Evolutionary conservation across 441 rosid species (phyloP).

Genomic region (Populus hybrid): DNA sequence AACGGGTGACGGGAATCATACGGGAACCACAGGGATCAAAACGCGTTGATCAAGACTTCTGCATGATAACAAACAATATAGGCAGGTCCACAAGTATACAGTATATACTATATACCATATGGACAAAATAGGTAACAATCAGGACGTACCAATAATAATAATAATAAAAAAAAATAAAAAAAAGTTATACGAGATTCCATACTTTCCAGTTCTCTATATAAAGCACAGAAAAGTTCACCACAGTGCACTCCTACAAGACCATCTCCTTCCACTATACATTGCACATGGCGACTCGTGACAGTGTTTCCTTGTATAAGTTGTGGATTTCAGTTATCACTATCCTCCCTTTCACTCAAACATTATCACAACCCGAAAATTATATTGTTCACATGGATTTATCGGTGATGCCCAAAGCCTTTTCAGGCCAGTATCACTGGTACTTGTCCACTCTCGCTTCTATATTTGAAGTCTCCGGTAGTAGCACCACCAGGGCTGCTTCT

Average conservation of each 20-base stretch:
- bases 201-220: neutral
- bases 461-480: neutral
- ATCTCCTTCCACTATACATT: neutral
- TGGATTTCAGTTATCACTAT: neutral
- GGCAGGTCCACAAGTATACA: too few species aligned
- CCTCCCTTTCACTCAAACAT: neutral
- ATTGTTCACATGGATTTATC: constrained; percentile 20
- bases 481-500: neutral
- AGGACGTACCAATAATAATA: too few species aligned
- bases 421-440: constrained; percentile 10
- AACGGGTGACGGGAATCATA: too few species aligned
- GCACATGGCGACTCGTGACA: neutral
- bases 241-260: neutral
- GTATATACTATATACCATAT: too few species aligned
- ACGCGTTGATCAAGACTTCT: too few species aligned
- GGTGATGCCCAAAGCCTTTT: constrained; percentile 18
- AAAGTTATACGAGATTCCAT: neutral
- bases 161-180: too few species aligned
- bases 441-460: constrained; percentile 26
- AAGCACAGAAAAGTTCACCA: neutral
- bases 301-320: neutral
- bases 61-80: too few species aligned
- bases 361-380: constrained; percentile 9
- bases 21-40: too few species aligned
- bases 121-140: too few species aligned